Base-by-base conservation (phyloP, 2,329 filamentous ascomycete species). In the Amylocarpus encephaloides region DNA sequence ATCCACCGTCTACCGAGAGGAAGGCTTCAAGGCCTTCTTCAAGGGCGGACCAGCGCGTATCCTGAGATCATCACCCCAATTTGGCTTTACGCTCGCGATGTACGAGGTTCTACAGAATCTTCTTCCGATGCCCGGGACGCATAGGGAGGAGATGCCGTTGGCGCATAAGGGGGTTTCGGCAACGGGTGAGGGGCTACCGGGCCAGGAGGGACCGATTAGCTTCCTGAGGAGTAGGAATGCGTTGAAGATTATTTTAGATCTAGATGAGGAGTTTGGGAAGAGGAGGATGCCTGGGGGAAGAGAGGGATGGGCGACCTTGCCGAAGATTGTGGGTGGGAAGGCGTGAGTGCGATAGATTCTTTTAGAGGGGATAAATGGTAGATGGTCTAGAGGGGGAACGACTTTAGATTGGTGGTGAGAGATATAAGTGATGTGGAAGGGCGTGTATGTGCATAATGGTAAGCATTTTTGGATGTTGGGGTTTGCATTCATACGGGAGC, bases 1-100 rank as follows among this genome's bases (percentile, higher is more conserved):
- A 34, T 71, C 71, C 62, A 95, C 88, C 12, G 87, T 98, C 62
- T 85, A 78, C 73, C 82, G 84, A 68, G 88, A 97, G 68, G 93
- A 98, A 71, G 93, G 93, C 10, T 92, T 96, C 79, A 82, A 79
- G 56, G 93, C 93, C 22, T 98, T 98, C 77, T 98, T 97, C 83
- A 97, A 97, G 77, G 93, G 93, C 60, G 93, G 93, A 1, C 91
- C 92, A 1, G 93, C 93, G 7, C 88, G 93, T 74, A 94, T 98
- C 64, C 71, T 97, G 67, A 86, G 93, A 64, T 96, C 90, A 0
- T 96, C 90, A 11, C 93, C 93, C 13, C 93, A 98, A 67, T 98
- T 98, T 68, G 93, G 93, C 58, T 97, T 97, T 75, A 98, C 93
- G 0, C 82, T 98, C 19, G 93, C 93, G 3, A 87, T 88, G 39